Percentiles rank a stretch among this genome's conserved stretches.
Conservation (phyloP, 805 yeast genomes). For the Starmerella etchellsii region DNA sequence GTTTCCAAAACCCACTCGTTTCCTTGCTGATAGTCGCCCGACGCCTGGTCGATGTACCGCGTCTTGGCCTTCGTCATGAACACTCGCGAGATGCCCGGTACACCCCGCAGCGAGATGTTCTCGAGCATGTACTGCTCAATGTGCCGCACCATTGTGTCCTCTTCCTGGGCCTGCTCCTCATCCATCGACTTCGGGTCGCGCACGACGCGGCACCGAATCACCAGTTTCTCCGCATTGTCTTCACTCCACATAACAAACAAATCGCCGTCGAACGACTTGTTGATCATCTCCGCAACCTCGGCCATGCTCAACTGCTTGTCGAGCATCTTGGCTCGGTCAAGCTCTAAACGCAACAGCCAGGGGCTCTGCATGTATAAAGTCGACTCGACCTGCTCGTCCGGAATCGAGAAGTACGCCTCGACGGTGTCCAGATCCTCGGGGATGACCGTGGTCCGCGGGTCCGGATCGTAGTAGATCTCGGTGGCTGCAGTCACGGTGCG, state of each 20-base stretch:
- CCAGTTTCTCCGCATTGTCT: constrained; percentile 93
- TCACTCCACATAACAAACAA: constrained; percentile 97
- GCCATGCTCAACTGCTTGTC: constrained; percentile 97
- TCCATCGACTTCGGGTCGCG: constrained; percentile 90
- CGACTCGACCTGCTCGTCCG: constrained; percentile 94
- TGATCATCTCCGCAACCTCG: constrained; percentile 91
- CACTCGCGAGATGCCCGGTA: constrained; percentile 81
- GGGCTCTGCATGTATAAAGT: constrained; percentile 92
- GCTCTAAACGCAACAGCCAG: constrained; percentile 90
- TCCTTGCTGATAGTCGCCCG: constrained; percentile 76
- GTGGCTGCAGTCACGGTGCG: constrained; percentile 94
- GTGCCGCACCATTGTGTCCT: constrained; percentile 89
- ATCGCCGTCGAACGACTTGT: constrained; percentile 86
- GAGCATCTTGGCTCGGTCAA: constrained; percentile 97
- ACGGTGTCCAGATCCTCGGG: constrained; percentile 96
- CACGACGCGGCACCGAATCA: constrained; percentile 95
- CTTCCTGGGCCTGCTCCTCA: constrained; percentile 90
- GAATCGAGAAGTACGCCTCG: constrained; percentile 91
- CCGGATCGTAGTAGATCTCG: constrained; percentile 95
- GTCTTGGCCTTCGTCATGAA: constrained; percentile 40
- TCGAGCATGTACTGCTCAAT: constrained; percentile 95
- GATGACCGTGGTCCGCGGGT: constrained; percentile 91
- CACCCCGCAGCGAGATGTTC: constrained; percentile 89
- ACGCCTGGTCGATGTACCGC: constrained; percentile 41
- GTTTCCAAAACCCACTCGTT: constrained; percentile 98